A percentile compares a stretch with the other conserved stretches of the same genome.
These are phyloP conservation scores for Dryas drummondii DNA, from an alignment of 306 rosid species.

Conservation along the genomic window DNA sequence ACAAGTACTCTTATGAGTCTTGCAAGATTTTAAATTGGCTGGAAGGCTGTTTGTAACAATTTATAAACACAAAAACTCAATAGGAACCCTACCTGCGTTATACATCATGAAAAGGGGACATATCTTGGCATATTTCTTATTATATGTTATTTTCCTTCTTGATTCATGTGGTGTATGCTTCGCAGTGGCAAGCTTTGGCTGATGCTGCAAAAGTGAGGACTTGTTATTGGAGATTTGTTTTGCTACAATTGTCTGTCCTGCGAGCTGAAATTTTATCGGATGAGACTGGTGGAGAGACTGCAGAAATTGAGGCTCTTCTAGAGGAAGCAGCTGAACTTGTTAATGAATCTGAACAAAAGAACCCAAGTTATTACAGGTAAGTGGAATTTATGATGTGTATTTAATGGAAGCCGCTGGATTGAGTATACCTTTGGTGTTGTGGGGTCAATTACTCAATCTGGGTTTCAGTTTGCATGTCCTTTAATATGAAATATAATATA, in stretches of 20 bases:
- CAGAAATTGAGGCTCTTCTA: slow-evolving; percentile 76
- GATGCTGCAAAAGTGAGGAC: slow-evolving; percentile 73
- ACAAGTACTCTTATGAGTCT: neutral
- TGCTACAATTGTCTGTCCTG: slow-evolving; percentile 74
- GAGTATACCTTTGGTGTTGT: neutral
- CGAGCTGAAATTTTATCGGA: slow-evolving; percentile 78
- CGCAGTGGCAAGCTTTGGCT: slow-evolving; percentile 89
- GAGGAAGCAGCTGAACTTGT: slow-evolving; percentile 99
- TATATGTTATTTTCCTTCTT: neutral
- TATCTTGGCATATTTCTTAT: neutral
- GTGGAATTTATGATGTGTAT: slow-evolving; percentile 16
- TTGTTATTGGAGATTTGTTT: slow-evolving; percentile 89
- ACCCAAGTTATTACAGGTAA: slow-evolving; percentile 88
- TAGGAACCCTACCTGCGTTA: neutral
- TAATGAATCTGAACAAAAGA: slow-evolving; percentile 55
- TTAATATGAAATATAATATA: neutral
- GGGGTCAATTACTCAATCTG: neutral
- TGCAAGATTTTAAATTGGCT: slow-evolving; percentile 1
- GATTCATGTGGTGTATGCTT: neutral
- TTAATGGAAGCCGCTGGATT: neutral
- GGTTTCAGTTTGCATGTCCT: slow-evolving; percentile 3
- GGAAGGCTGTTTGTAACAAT: neutral
- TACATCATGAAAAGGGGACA: neutral
- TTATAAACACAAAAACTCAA: neutral
- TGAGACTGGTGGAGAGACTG: slow-evolving; percentile 59